These are phyloP conservation scores for Eleusine indica DNA, from an alignment of 176 grass and related monocot species.

Conservation along the genomic window DNA sequence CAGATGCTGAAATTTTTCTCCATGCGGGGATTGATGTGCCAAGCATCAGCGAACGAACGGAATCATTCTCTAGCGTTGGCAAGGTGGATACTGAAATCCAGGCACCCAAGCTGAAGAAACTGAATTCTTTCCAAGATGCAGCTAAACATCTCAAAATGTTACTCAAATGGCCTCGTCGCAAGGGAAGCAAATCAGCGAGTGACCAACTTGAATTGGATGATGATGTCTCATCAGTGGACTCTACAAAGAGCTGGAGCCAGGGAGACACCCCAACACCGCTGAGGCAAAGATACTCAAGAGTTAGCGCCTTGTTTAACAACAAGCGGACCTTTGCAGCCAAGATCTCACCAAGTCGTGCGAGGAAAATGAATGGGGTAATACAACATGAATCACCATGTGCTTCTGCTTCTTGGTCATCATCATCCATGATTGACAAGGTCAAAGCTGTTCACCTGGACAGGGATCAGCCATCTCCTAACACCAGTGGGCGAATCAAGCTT, in stretches of 20 bases:
- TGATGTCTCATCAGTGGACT: conserved; percentile 54
- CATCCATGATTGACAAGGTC: conserved; percentile 45
- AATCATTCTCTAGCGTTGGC: conserved; percentile 58
- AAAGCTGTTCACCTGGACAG: conserved; percentile 33
- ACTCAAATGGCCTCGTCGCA: conserved; percentile 70
- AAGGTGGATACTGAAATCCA: conserved; percentile 49
- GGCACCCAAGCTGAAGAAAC: conserved; percentile 46
- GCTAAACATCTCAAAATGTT: conserved; percentile 67
- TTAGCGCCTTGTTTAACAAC: conserved; percentile 66
- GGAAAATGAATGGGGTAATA: conserved; percentile 55
- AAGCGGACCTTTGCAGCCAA: conserved; percentile 61
- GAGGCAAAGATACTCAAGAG: conserved; percentile 70
- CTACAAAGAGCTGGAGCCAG: conserved; percentile 69
- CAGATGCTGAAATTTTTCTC: conserved; percentile 84
- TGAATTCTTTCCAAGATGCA: conserved; percentile 61
- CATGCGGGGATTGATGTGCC: conserved; percentile 54
- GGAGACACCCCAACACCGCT: conserved; percentile 65
- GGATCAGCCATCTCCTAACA: conserved; percentile 40
- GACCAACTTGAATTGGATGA: conserved; percentile 46
- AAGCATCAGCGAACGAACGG: conserved; percentile 52
- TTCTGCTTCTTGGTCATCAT: conserved; percentile 47
- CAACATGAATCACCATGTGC: conserved; percentile 41
- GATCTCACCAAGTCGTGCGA: conserved; percentile 45
- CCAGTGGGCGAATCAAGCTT: conserved; percentile 38
- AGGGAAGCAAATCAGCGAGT: conserved; percentile 51